Evolutionary conservation across 345 rosid species (phyloP), one percentile per base, ranked within the genome.

Genomic region (Aethionema arabicum): DNA sequence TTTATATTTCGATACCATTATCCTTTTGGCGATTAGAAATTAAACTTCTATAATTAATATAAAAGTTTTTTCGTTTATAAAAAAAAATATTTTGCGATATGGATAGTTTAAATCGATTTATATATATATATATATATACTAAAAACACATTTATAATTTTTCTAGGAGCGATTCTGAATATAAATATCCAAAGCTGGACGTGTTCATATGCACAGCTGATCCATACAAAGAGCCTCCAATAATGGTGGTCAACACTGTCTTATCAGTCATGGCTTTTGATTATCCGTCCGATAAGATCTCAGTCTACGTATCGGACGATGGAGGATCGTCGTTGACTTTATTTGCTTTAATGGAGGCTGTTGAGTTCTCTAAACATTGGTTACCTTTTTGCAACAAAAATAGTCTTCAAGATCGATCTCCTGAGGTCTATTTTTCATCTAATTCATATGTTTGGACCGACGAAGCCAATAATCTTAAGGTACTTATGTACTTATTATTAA

Each of bases 181-280:
- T 21, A 83, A 79, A 0, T 78, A 69, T 12, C 96, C 95, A 0
- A 77, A 57, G 8, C 5, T 91, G 35, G 98, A 91, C 33, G 77
- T 91, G 69, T 84, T 88, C 53, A 64, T 91, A 42, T 91, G 96
- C 84, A 88, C 98, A 8, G 95, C 98, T 31, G 96, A 88, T 72
- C 98, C 98, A 0, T 80, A 72, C 75, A 91, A 83, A 71, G 98
- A 91, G 69, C 98, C 96, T 6, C 98, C 98, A 0, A 56, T 83
- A 6, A 71, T 68, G 43, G 88, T 81, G 39, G 91, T 77, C 49
- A 88, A 82, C 80, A 86, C 98, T 1, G 86, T 80, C 6, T 72
- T 91, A 52, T 91, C 98, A 0, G 85, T 80, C 43, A 76, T 91
- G 90, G 90, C 85, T 1, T 91, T 83, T 12, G 85, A 84, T 30